These are phyloP conservation scores for Paradendryphiella salina DNA, from an alignment of 2,329 filamentous ascomycete species.

Conservation along the genomic window DNA sequence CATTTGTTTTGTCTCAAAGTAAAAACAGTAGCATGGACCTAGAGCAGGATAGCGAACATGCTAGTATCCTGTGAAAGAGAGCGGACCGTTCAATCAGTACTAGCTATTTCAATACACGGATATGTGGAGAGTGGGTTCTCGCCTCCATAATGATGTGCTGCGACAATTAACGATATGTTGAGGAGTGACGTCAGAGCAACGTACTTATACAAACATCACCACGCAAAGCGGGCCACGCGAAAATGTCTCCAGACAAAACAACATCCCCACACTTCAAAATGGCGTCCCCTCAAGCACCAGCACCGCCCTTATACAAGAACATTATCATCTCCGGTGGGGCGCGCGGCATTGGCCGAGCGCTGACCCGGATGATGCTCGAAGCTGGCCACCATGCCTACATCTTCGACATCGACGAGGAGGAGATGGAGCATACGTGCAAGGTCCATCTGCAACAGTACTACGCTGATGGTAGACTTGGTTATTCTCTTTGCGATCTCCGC, in stretches of 20 bases:
- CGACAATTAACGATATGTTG: slow-evolving; percentile 8
- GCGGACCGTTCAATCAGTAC: neutral
- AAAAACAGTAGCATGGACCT: neutral
- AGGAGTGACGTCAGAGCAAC: slow-evolving; percentile 35
- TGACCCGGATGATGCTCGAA: slow-evolving; percentile 53
- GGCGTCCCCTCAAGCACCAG: slow-evolving; percentile 7
- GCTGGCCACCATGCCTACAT: slow-evolving; percentile 54
- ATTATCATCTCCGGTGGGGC: slow-evolving; percentile 51
- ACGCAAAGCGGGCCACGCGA: slow-evolving; percentile 1
- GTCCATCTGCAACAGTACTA: slow-evolving; percentile 48
- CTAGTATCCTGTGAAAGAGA: neutral
- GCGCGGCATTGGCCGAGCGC: slow-evolving; percentile 54
- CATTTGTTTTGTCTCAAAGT: neutral
- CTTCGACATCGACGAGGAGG: slow-evolving; percentile 48
- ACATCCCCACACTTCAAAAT: slow-evolving; percentile 5
- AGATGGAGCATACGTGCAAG: slow-evolving; percentile 47
- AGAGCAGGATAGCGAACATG: neutral
- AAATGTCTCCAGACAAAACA: slow-evolving; percentile 1
- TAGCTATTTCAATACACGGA: neutral
- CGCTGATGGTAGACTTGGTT: slow-evolving; percentile 40
- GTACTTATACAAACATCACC: slow-evolving; percentile 15
- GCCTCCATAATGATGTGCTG: neutral
- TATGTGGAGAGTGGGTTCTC: neutral
- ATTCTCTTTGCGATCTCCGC: slow-evolving; percentile 51
- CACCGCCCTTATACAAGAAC: slow-evolving; percentile 30